These are phyloP conservation scores for Somion occarium DNA, from an alignment of 1,284 basidiomycete species.

Conservation along the genomic window DNA sequence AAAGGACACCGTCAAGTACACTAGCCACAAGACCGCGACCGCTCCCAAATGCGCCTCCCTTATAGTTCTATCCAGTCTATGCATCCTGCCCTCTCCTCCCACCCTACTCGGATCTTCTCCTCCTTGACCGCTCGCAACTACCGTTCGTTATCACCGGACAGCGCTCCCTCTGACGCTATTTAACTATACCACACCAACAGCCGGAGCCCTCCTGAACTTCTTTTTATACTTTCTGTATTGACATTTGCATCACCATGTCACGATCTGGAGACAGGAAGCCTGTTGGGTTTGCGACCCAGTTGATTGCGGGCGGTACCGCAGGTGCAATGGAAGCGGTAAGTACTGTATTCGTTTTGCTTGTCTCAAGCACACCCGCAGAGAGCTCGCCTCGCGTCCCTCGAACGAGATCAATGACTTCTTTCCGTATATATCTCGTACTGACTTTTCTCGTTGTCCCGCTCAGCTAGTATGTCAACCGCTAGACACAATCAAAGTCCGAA, in stretches of 20 bases:
- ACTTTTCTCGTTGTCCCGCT: neutral
- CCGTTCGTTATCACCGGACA: neutral
- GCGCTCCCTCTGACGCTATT: neutral
- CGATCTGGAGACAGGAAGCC: slow-evolving; percentile 57
- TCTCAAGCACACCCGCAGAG: too few relatives aligned
- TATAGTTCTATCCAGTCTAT: neutral
- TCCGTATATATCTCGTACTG: neutral
- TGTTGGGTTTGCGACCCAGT: slow-evolving; percentile 83
- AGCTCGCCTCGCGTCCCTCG: neutral
- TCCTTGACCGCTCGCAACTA: neutral
- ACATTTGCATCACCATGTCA: neutral
- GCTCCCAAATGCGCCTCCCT: neutral
- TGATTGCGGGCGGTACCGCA: slow-evolving; percentile 88
- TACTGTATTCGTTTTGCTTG: slow-evolving; percentile 20
- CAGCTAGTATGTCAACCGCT: slow-evolving; percentile 80
- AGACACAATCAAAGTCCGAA: slow-evolving; percentile 98
- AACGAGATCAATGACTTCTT: neutral
- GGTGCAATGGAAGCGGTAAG: slow-evolving; percentile 88
- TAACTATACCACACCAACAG: neutral
- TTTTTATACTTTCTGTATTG: neutral
- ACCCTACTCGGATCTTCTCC: neutral
- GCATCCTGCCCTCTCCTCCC: neutral
- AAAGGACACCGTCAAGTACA: neutral
- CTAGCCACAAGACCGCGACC: slow-evolving; percentile 1
- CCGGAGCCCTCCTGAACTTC: neutral